Conservation (phyloP, 2,329 filamentous ascomycete genomes). For the Colletotrichum sp. region DNA sequence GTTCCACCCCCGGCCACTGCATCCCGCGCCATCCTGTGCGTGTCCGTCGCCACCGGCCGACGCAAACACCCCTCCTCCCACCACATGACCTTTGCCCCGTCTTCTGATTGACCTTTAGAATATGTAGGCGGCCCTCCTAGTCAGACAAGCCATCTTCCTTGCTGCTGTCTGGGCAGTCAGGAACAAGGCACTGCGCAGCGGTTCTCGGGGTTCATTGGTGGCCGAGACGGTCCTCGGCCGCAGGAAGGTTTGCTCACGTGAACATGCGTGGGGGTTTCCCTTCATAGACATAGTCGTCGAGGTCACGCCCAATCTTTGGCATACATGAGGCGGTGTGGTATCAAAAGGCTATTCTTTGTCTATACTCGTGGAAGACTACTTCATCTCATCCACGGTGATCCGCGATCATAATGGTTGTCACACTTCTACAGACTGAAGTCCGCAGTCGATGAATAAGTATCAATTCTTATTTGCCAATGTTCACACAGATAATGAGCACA, state of each 20-base stretch:
- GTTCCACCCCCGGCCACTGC: not conserved
- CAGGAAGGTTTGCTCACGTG: not conserved
- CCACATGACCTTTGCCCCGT: not conserved
- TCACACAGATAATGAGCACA: too few species aligned
- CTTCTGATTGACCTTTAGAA: not conserved
- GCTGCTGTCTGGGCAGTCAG: not conserved
- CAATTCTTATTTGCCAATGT: too few species aligned
- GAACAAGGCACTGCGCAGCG: not conserved
- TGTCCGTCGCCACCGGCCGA: not conserved
- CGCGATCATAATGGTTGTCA: too few species aligned
- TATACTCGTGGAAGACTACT: too few species aligned
- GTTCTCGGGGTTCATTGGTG: not conserved
- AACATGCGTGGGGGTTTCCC: not conserved
- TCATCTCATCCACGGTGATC: too few species aligned
- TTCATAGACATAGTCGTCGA: not conserved
- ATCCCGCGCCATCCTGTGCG: not conserved
- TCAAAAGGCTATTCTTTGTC: too few species aligned
- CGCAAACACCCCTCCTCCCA: not conserved
- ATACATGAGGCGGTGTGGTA: too few species aligned
- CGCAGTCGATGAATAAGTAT: too few species aligned
- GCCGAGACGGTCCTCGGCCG: not conserved
- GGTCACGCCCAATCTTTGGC: too few species aligned
- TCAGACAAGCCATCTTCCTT: not conserved
- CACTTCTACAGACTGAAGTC: too few species aligned
- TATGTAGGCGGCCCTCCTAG: not conserved